Evolutionary conservation across 176 grass and related monocot species (phyloP).

Genomic region (Guadua angustifolia): DNA sequence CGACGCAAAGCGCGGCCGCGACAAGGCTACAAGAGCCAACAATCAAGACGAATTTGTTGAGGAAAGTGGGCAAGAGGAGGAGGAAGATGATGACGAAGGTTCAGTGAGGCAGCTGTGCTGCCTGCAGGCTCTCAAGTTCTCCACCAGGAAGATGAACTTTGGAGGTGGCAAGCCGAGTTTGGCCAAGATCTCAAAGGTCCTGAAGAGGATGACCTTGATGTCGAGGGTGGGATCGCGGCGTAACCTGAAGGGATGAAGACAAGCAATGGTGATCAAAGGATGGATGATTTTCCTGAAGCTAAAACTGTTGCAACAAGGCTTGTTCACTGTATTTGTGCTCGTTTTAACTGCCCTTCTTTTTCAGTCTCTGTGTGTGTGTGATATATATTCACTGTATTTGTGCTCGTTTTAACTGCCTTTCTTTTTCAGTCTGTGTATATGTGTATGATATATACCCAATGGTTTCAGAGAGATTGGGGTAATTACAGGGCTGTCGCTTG

Average conservation of each 20-base stretch:
- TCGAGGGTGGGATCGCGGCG: constrained; percentile 51
- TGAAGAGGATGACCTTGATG: constrained; percentile 68
- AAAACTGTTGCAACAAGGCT: background rate
- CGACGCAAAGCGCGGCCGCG: constrained; percentile 31
- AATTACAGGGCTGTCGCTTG: constrained; percentile 28
- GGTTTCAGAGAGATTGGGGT: constrained; percentile 33
- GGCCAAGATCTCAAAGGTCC: constrained; percentile 79
- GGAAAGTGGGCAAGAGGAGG: constrained; percentile 31
- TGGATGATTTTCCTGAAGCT: background rate
- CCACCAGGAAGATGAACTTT: constrained; percentile 83
- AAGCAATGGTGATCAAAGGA: background rate
- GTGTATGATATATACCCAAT: constrained; percentile 34
- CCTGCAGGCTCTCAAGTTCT: constrained; percentile 84
- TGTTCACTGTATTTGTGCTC: constrained; percentile 22
- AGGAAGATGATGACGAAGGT: constrained; percentile 37
- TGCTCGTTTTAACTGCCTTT: background rate
- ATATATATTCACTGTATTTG: constrained; percentile 27
- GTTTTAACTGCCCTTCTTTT: background rate
- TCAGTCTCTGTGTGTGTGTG: constrained; percentile 26
- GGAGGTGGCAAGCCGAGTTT: constrained; percentile 75
- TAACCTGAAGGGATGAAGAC: constrained; percentile 17
- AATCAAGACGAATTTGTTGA: constrained; percentile 1
- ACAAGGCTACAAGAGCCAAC: constrained; percentile 36
- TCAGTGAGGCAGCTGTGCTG: constrained; percentile 75
- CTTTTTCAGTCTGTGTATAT: constrained; percentile 19